Evolutionary conservation across 345 rosid species (phyloP), one percentile per base, ranked within the genome.

Genomic region (Brassica carinata): DNA sequence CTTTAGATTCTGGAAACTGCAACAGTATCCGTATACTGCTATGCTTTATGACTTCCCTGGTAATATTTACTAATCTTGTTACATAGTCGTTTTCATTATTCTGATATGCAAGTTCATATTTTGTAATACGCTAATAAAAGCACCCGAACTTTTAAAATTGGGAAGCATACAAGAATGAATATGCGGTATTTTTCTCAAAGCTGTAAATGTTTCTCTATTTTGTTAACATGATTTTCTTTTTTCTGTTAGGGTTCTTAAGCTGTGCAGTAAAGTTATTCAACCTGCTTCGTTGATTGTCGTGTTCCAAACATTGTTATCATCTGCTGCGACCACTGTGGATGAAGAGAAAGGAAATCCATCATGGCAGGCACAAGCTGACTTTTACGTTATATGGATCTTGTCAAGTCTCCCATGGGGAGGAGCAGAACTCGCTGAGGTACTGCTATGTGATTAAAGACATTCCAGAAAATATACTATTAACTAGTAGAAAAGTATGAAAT

Each of bases 361-460:
- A 15, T 96, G 99, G 97, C 98, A 96, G 87, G 89, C 98, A 66
- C 80, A 89, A 77, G 99, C 97, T 66, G 99, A 92, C 88, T 96
- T 92, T 71, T 93, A 93, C 71, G 95, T 93, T 38, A 83, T 86
- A 74, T 92, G 99, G 80, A 92, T 96, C 82, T 91, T 93, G 83
- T 90, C 97, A 15, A 93, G 94, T 71, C 97, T 96, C 17, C 99
- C 99, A 5, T 96, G 98, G 99, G 99, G 98, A 74, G 99, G 97
- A 48, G 91, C 95, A 38, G 99, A 96, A 82, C 91, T 96, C 11
- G n/a, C 81, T 64, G 99, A 96, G 97, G 98, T 96, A 87, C 80
- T 78, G 27, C 29, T 77, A 53, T 63, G 40, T 14, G 13, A 29
- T 66, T 71, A 14, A 71, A 57, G 33, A 9, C 19, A 55, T 71